A percentile compares a stretch with the other conserved stretches of the same genome.
Evolutionary conservation across 139 green algal species (phyloP).

Genomic region (Coelastrella sp.): DNA sequence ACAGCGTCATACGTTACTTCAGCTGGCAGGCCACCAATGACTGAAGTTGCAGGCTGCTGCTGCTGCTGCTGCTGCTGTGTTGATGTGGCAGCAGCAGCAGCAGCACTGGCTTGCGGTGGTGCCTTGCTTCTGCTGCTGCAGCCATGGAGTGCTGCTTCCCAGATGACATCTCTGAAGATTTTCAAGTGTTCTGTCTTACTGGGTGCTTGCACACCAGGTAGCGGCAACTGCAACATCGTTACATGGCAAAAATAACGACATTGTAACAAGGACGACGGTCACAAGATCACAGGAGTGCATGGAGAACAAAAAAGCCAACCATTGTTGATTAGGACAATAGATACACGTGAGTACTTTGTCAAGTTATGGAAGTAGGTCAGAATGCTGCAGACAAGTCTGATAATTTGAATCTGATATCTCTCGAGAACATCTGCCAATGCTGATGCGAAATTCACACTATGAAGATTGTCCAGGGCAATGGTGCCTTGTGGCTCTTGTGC

Average conservation of each 20-base stretch:
- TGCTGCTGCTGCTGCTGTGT: constrained; percentile 41
- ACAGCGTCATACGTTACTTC: constrained; percentile 11
- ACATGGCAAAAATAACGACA: not conserved
- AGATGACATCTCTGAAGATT: constrained; percentile 23
- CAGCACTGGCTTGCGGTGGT: not conserved
- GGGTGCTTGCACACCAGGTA: not conserved
- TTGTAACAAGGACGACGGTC: too few relatives aligned
- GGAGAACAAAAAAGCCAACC: too few relatives aligned
- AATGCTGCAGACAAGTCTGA: too few relatives aligned
- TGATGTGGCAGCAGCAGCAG: not conserved
- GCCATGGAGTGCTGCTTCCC: constrained; percentile 19
- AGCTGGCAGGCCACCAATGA: not conserved
- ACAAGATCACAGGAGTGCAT: constrained; percentile 1
- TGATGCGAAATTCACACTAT: too few relatives aligned
- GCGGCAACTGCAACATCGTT: not conserved
- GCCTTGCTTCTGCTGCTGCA: constrained; percentile 8
- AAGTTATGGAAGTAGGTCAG: too few relatives aligned
- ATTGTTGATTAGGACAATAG: too few relatives aligned
- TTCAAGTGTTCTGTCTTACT: constrained; percentile 1
- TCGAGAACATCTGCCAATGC: too few relatives aligned
- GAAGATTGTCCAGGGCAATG: too few relatives aligned
- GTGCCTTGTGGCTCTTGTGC: too few relatives aligned
- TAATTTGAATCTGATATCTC: too few relatives aligned
- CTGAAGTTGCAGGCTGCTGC: not conserved
- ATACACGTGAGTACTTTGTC: too few relatives aligned